These are phyloP conservation scores for Theileria luwenshuni DNA, from an alignment of 169 alveolate genomes.

Conservation along the genomic window DNA sequence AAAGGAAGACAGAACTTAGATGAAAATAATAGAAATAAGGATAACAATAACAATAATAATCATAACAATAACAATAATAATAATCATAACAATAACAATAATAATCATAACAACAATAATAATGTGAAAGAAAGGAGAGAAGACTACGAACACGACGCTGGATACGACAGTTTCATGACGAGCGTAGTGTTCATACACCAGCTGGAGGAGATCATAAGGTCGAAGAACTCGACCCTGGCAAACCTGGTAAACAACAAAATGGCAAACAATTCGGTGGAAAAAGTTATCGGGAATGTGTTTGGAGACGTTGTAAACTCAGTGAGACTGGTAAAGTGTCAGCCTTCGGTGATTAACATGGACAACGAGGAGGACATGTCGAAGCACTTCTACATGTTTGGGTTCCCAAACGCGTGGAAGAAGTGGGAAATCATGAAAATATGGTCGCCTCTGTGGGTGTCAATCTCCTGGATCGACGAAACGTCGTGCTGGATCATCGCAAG, in stretches of 20 bases:
- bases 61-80: too few relatives aligned
- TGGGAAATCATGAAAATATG: conserved; percentile 87
- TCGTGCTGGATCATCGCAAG: conserved; percentile 86
- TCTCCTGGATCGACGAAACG: conserved; percentile 77
- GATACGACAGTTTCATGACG: conserved; percentile 87
- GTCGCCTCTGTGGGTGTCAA: conserved; percentile 86
- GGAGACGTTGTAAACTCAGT: conserved; percentile 67
- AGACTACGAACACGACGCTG: conserved; percentile 77
- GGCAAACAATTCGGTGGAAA: conserved; percentile 1
- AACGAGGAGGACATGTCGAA: conserved; percentile 81
- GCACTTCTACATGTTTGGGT: conserved; percentile 82
- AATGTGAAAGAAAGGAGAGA: conserved; percentile 1
- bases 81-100: too few relatives aligned
- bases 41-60: background rate
- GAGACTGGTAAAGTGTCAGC: conserved; percentile 84
- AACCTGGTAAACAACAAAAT: conserved; percentile 50
- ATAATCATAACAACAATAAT: background rate
- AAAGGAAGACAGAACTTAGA: conserved; percentile 7
- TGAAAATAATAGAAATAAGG: background rate
- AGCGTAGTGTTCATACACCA: conserved; percentile 80
- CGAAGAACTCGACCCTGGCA: conserved; percentile 40
- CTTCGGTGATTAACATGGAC: conserved; percentile 75
- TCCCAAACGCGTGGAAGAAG: conserved; percentile 82
- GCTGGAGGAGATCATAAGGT: conserved; percentile 58
- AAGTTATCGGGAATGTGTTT: conserved; percentile 43